phyloP scores from a whole-genome alignment of 495 filamentous ascomycete species.

The Diplogelasinospora grovesii region DNA sequence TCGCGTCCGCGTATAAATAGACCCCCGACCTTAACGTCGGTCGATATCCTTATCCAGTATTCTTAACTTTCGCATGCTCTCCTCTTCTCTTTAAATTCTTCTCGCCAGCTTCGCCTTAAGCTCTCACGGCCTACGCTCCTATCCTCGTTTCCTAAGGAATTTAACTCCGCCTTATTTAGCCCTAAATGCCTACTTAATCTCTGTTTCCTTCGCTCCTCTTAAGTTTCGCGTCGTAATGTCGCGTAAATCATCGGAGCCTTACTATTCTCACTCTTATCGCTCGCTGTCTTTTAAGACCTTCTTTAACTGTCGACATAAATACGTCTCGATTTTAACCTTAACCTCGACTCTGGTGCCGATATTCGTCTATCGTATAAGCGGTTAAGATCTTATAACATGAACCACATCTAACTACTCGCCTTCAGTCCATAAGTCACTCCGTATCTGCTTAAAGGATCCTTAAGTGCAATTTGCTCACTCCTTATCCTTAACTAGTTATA shows the following conservation, averaged over 20 bases:
- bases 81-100: constrained; percentile 4
- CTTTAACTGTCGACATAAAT: too few relatives aligned
- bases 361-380: not conserved
- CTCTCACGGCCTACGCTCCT: too few relatives aligned
- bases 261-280: not conserved
- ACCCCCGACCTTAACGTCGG: constrained; percentile 1
- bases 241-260: not conserved
- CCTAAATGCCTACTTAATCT: not conserved
- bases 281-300: not conserved
- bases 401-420: constrained; percentile 2
- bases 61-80: constrained; percentile 2
- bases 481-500: not conserved
- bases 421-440: constrained; percentile 1
- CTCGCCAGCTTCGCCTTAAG: too few relatives aligned
- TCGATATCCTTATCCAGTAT: constrained; percentile 1
- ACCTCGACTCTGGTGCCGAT: not conserved
- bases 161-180: not conserved
- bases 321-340: not conserved
- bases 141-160: not conserved
- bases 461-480: constrained; percentile 1
- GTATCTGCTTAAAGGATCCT: constrained; percentile 2
- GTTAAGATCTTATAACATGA: not conserved
- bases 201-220: not conserved
- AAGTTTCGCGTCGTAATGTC: not conserved
- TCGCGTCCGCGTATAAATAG: constrained; percentile 5